These are phyloP conservation scores for Amanita muscaria DNA, from an alignment of 768 basidiomycete species.

Conservation along the genomic window DNA sequence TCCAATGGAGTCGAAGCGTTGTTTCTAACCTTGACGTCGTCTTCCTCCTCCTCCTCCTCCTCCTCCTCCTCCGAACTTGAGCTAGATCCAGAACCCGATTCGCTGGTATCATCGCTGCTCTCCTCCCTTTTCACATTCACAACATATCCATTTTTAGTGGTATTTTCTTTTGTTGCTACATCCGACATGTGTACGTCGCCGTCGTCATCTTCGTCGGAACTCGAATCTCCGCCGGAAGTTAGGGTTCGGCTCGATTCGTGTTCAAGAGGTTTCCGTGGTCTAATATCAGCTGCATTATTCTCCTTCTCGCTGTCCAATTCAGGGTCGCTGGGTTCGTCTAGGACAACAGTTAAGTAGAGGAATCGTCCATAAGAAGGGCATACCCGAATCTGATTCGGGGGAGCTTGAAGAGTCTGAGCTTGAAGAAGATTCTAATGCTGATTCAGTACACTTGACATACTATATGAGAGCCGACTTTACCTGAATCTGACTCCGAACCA, in stretches of 20 bases:
- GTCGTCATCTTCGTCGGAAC: slow-evolving; percentile 16
- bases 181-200: slow-evolving; percentile 20
- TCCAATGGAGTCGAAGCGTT: background rate
- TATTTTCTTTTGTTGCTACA: slow-evolving; percentile 9
- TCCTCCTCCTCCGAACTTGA: slow-evolving; percentile 5
- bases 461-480: too few relatives aligned
- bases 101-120: background rate
- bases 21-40: background rate
- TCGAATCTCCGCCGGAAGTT: slow-evolving; percentile 23
- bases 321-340: slow-evolving; percentile 30
- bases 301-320: slow-evolving; percentile 9
- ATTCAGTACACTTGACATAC: background rate
- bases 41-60: background rate
- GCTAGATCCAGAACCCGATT: slow-evolving; percentile 3
- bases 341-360: background rate
- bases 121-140: background rate
- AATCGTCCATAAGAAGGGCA: background rate
- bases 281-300: slow-evolving; percentile 12
- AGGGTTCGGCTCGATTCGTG: slow-evolving; percentile 34
- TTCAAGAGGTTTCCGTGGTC: slow-evolving; percentile 12
- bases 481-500: slow-evolving; percentile 24
- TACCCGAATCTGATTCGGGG: slow-evolving; percentile 20
- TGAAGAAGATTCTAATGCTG: background rate
- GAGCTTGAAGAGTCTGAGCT: slow-evolving; percentile 17
- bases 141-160: slow-evolving; percentile 5